Evolutionary conservation across 805 yeast species (phyloP).

Genomic region (Metschnikowia cubensis): DNA sequence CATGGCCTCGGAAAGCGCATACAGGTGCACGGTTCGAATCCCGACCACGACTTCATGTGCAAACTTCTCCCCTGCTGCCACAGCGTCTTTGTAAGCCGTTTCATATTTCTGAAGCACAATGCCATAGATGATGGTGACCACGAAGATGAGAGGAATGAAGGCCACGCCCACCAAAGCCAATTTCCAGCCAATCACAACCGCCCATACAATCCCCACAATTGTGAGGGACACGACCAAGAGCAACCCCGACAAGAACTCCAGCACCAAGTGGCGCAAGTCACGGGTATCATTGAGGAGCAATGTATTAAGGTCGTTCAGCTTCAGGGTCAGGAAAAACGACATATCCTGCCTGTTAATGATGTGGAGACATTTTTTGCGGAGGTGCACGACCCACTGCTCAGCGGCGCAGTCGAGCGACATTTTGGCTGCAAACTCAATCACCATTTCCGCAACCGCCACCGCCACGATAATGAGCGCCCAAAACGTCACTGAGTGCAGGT

Average conservation of each 20-base stretch:
- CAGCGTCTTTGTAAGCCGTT: constrained; percentile 50
- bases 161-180: constrained; percentile 78
- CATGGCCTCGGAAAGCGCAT: constrained; percentile 53
- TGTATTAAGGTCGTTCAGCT: constrained; percentile 55
- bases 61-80: constrained; percentile 51
- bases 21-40: constrained; percentile 58
- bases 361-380: constrained; percentile 49
- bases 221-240: constrained; percentile 53
- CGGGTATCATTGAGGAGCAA: constrained; percentile 77
- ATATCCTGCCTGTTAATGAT: constrained; percentile 49
- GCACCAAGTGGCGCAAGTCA: constrained; percentile 63
- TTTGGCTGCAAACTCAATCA: constrained; percentile 48
- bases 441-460: constrained; percentile 62
- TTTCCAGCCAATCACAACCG: constrained; percentile 79
- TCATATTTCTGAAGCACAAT: constrained; percentile 51
- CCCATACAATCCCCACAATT: constrained; percentile 68
- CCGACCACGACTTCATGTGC: constrained; percentile 53
- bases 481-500: constrained; percentile 1
- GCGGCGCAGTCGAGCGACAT: constrained; percentile 53
- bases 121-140: constrained; percentile 52
- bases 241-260: constrained; percentile 56
- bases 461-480: constrained; percentile 68
- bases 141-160: constrained; percentile 59
- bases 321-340: constrained; percentile 47
- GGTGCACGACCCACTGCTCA: constrained; percentile 59